Base-by-base conservation (phyloP, 1,284 basidiomycete genomes). In the Pyrrhoderma noxium region DNA sequence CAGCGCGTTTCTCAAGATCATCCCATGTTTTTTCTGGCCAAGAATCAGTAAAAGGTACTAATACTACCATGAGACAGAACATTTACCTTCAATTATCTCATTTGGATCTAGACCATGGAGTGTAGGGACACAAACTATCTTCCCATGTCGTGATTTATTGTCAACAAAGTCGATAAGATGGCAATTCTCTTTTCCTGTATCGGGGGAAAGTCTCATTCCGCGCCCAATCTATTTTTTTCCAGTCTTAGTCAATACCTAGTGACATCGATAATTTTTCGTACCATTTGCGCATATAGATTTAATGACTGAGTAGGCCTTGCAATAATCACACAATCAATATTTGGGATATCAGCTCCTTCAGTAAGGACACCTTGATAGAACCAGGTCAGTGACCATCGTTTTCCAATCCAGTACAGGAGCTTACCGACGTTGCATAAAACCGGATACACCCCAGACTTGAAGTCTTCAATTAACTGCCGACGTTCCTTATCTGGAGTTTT, bases 201-300 rank as follows among this genome's bases (percentile, higher is more conserved):
- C 66, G 1, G 90, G 88, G 0, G 89, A 93, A 22, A 89, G 73
- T 51, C 95, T 76, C 75, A 98, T 85, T 7, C 95, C 94, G 48
- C 95, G 78, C 0, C 94, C 95, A 58, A 98, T 91, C 89, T 93
- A 54, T 7, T 22, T 25, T 5, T 5, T 44, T 14, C 18, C 5
- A 44, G 8, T 38, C 38, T 42, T 16, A 27, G 23, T 40, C 22
- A 19, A 36, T 22, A 47, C 27, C 39, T 50, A 18, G 45, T 47
- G 37, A 31, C 47, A 4, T 39, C 18, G 36, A 49, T 47, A 18
- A 34, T 31, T n/a, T 34, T 19, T 52, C 72, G 40, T 54, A 89
- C 90, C 93, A 98, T 99, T 62, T 98, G 95, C 3, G 88, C 80
- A 60, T 94, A 93, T 7, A 96, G 67, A 64, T 95, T 97, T 27